Evolutionary conservation across 148 eudicot species (phyloP).

Genomic region (Camellia sinensis): DNA sequence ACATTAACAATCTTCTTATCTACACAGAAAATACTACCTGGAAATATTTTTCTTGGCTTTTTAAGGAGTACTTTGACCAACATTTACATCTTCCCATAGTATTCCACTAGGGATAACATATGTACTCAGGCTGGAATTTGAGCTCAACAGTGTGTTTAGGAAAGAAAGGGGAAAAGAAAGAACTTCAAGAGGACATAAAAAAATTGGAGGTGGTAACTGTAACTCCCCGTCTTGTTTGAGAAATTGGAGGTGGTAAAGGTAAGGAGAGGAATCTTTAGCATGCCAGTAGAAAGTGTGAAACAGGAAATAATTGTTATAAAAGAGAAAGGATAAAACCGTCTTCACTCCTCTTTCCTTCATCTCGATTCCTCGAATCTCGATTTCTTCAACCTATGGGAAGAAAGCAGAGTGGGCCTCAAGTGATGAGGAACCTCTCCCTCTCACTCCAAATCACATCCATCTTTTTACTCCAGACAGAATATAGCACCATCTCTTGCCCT

Average conservation of each 20-base stretch:
- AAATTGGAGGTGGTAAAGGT: background rate
- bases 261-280: background rate
- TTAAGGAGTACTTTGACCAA: background rate
- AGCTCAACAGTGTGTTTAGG: background rate
- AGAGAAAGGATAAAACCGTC: background rate
- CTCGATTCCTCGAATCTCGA: background rate
- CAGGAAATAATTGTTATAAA: background rate
- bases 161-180: background rate
- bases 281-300: background rate
- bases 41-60: background rate
- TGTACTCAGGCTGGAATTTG: background rate
- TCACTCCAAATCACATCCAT: background rate
- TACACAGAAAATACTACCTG: background rate
- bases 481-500: background rate
- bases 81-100: background rate
- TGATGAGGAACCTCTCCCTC: background rate
- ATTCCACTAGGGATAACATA: background rate
- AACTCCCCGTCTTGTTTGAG: background rate
- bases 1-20: background rate
- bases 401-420: background rate
- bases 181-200: background rate
- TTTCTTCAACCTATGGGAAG: background rate
- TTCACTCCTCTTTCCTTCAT: background rate
- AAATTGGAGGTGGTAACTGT: background rate
- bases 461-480: background rate